Evolutionary conservation across 352 stramenopile species (phyloP).

Genomic region (Phytophthora colocasiae): DNA sequence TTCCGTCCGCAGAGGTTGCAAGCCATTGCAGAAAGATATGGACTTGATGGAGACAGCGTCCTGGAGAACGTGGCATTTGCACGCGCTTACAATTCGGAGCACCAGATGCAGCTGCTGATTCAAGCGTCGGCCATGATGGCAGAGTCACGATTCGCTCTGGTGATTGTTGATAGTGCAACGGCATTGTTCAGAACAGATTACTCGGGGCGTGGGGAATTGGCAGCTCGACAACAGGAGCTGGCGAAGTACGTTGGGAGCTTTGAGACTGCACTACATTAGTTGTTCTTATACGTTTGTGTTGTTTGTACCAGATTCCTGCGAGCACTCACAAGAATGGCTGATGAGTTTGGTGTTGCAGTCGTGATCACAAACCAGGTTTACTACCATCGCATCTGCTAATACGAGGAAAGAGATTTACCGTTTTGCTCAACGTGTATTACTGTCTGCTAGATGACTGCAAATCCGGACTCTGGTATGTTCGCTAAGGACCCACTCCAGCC

Average conservation of each 20-base stretch:
- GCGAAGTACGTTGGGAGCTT: slow-evolving; percentile 60
- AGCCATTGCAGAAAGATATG: slow-evolving; percentile 98
- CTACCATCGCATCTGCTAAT: no score
- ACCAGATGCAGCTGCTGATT: slow-evolving; percentile 98
- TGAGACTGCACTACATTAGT: not conserved
- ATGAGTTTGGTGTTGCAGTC: slow-evolving; percentile 99
- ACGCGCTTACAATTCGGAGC: slow-evolving; percentile 99
- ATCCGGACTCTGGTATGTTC: slow-evolving; percentile 92
- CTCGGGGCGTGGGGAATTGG: slow-evolving; percentile 97
- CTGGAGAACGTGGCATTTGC: slow-evolving; percentile 99
- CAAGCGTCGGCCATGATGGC: slow-evolving; percentile 99
- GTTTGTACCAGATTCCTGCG: slow-evolving; percentile 93
- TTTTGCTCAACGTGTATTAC: not conserved
- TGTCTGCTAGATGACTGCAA: slow-evolving; percentile 80
- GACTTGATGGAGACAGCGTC: slow-evolving; percentile 95
- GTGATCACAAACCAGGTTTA: slow-evolving; percentile 90
- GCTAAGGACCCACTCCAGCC: slow-evolving; percentile 90
- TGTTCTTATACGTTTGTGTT: not conserved
- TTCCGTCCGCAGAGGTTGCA: slow-evolving; percentile 97
- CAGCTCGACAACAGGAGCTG: slow-evolving; percentile 92
- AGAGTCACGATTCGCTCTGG: slow-evolving; percentile 95
- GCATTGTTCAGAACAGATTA: slow-evolving; percentile 99
- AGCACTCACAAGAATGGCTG: slow-evolving; percentile 96
- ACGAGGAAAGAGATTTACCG: no score
- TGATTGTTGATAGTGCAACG: slow-evolving; percentile 98